Conservation (phyloP, 768 basidiomycete species). For the Tulasnella sp. region DNA sequence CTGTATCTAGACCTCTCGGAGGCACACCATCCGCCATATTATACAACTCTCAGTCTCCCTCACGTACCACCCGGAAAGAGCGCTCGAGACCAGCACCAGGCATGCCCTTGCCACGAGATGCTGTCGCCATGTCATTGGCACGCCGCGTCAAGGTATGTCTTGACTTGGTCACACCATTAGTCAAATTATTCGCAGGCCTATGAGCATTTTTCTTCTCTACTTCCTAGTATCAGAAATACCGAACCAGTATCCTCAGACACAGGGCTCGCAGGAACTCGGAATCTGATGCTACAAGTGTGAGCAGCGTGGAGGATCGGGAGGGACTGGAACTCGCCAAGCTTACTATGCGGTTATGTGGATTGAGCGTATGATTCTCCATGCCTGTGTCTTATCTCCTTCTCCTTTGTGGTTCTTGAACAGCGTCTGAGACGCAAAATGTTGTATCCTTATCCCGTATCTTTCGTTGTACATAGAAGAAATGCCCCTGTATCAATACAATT, state of each 20-base stretch:
- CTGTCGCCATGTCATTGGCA: slow-evolving; percentile 6
- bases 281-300: neutral
- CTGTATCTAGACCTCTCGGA: slow-evolving; percentile 7
- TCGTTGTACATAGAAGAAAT: too few relatives aligned
- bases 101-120: slow-evolving; percentile 4
- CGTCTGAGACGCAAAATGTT: too few relatives aligned
- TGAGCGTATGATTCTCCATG: slow-evolving; percentile 3
- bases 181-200: neutral
- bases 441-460: too few relatives aligned
- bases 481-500: too few relatives aligned
- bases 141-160: slow-evolving; percentile 4
- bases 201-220: neutral
- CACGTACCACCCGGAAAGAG: neutral
- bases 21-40: neutral
- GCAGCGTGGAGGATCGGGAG: neutral
- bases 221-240: slow-evolving; percentile 8
- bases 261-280: slow-evolving; percentile 4
- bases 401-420: too few relatives aligned
- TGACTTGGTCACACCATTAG: too few relatives aligned
- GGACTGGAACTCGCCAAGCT: slow-evolving; percentile 4
- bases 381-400: too few relatives aligned
- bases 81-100: slow-evolving; percentile 2
- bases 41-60: neutral
- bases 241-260: neutral
- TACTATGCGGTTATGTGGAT: slow-evolving; percentile 4